Conservation (phyloP, 2,329 filamentous ascomycete species). For the Paecilomyces variotii region DNA sequence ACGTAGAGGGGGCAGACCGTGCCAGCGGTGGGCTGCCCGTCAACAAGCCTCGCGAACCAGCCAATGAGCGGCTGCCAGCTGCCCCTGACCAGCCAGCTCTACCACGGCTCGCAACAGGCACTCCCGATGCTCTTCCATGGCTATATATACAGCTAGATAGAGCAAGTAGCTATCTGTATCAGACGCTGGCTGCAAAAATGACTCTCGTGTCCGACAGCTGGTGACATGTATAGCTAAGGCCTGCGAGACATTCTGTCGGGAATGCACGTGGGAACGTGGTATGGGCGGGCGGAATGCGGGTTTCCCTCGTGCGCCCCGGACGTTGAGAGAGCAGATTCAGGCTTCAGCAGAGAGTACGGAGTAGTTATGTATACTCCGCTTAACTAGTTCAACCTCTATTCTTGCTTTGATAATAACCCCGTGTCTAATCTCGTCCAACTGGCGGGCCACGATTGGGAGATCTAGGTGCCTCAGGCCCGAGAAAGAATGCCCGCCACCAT, state of each 20-base stretch:
- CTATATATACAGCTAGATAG: too few relatives aligned
- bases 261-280: not conserved
- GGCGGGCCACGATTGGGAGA: not conserved
- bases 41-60: not conserved
- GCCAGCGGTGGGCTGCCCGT: not conserved
- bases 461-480: not conserved
- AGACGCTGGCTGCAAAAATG: too few relatives aligned
- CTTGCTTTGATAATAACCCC: not conserved
- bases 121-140: not conserved
- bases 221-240: not conserved
- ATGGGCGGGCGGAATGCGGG: not conserved
- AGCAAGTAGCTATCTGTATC: too few relatives aligned
- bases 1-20: not conserved
- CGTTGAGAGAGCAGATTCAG: not conserved
- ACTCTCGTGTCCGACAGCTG: not conserved
- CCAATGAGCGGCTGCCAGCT: slow-evolving; percentile 1
- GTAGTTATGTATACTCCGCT: too few relatives aligned
- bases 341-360: too few relatives aligned
- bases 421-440: not conserved
- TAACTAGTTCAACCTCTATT: too few relatives aligned
- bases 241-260: not conserved
- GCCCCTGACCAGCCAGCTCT: not conserved
- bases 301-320: not conserved
- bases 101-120: not conserved
- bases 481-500: not conserved